Base-by-base conservation (phyloP, 2,329 filamentous ascomycete species). In the Fusarium anguioides region DNA sequence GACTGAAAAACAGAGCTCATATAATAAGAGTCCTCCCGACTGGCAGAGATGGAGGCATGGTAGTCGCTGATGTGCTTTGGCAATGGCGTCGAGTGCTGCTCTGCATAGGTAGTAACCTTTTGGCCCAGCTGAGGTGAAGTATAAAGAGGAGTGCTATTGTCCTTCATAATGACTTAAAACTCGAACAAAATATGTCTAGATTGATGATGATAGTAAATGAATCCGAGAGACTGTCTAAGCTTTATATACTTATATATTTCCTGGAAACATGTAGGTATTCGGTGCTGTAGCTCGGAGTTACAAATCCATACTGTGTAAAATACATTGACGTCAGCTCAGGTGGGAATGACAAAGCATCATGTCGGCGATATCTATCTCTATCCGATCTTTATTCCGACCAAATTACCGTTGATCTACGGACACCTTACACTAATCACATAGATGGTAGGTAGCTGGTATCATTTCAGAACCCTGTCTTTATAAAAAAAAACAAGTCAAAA, bases 1-100 rank as follows among this genome's bases (percentile, higher is more conserved):
- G 77, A 77, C 71, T 82, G 79, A 40, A 80, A 81, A 50, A 76
- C 75, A 36, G 80, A 81, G 57, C 78, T 81, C 76, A 82, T 76
- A 66, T 78, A 79, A 26, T 75, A 61, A 11, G 79, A 75, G 52
- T 75, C 72, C 5, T 70, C 46, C 39, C 75, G 74, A 37, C 42
- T 68, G 11, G 51, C 49, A 41, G 66, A 72, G 56, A 65, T 60
- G 27, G 55, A 27, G 29, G 77, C 78, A 61, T 85, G 81, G 60
- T 82, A 82, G 27, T 78, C 75, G 37, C 74, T 74, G 53, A 84
- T 79, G 59, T 80, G 71, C 55, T 76, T 73, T 6, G 83, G 82
- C 36, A 85, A 72, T 14, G 74, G 62, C 20, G 78, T 77, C 17
- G 82, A 84, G 70, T 82, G 79, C 27, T 72, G 60, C 33, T 77